Evolutionary conservation across 352 stramenopile species (phyloP), one percentile per base, ranked within the genome.

Genomic region (Pythium brassicae): DNA sequence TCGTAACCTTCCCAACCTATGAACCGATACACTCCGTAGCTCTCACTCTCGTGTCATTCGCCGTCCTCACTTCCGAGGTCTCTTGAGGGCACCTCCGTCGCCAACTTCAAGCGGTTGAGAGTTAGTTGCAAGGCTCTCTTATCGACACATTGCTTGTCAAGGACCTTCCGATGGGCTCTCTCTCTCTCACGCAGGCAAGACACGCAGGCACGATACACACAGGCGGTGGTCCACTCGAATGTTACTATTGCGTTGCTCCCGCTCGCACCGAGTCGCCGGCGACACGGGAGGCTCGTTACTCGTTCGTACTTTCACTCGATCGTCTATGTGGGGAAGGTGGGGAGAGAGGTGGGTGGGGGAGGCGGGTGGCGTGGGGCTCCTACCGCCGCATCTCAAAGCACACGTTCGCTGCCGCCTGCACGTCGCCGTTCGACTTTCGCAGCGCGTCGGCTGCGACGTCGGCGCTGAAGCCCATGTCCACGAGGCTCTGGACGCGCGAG

Each of bases 381-480:
- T 58, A 57, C 52, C 50, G 53, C 40, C 45, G 53, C 53, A 57
- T 64, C 57, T 89, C 78, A 32, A 89, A 87, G 64, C 78, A 89
- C 54, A 79, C 67, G 66, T 86, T 87, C 15, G 71, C 77, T 32
- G 81, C 81, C 6, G 72, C 74, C 55, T 87, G 76, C 8, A 89
- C 73, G 53, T 89, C 74, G 8, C 81, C 81, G 3, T 69, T 66
- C 0, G 62, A 75, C 56, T 84, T 73, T 9, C 68, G 40, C 52
- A 94, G 68, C 29, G 77, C 77, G 19, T 77, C 66, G 7, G 66
- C 55, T 1, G 78, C 81, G 43, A 83, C 61, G 10, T 87, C 72
- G 10, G 55, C 59, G 1, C 66, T 69, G 46, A 91, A 89, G 37
- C 83, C 83, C 83, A 93, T 91, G 48, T 90, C 78, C 29, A 87